Base-by-base conservation (phyloP, 2,329 filamentous ascomycete genomes). In the Juglanconis oblonga region DNA sequence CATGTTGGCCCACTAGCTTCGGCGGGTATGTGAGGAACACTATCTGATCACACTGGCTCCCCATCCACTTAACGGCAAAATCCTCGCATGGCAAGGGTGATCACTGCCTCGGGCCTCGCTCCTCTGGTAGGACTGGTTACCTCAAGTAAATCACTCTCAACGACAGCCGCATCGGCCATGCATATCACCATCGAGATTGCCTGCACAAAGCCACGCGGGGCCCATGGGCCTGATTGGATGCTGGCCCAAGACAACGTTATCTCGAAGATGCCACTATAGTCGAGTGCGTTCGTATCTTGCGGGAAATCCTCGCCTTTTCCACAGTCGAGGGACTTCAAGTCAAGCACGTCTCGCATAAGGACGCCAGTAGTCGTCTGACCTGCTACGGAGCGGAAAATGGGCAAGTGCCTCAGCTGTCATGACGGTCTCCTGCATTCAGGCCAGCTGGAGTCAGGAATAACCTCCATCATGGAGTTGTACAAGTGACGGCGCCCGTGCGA, bases 1-100 rank as follows among this genome's bases (percentile, higher is more conserved):
- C 64, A 70, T 65, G 58, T 57, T 61, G 62, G 64, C 61, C 60
- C 32, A 48, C 55, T 67, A 70, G 69, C 67, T 63, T 54, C 60
- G 68, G 69, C 68, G 67, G 67, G 67, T 71, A 70, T 66, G 65
- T 65, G 58, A 64, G 59, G 45, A 49, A 49, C 7, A 68, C 66
- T 33, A 47, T 55, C 35, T 58, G 45, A 45, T 62, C 55, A 58
- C 62, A 58, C 48, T 10, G 13, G 44, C 44, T 24, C n/a, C n/a
- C 44, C 6, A 24, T n/a, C n/a, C 44, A 24, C 6, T 24, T 5
- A 6, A 13, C 42, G 42, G 42, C n/a, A 44, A 44, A 44, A 31
- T 32, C 42, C 29, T 40, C 48, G 42, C 40, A 13, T 44, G 36
- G 44, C 38, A 29, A 47, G 48, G n/a, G 9, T 52, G 8, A 40